phyloP scores from a whole-genome alignment of 352 stramenopile species.

The Globisporangium abappressorium region DNA sequence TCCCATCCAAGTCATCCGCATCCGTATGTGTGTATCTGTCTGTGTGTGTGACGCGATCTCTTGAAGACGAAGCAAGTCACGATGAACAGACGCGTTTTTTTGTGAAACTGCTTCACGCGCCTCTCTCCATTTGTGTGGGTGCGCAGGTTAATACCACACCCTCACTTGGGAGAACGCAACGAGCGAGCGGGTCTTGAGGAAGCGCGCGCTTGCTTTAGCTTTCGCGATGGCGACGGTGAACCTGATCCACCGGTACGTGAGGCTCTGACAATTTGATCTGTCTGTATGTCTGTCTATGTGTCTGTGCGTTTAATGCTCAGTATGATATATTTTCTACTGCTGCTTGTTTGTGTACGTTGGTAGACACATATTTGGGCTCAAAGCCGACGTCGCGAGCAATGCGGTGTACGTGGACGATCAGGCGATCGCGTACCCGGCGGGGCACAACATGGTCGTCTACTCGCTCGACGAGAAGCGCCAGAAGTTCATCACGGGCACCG shows the following conservation, averaged over 20 bases:
- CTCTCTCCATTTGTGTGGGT: not conserved
- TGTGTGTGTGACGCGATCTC: not conserved
- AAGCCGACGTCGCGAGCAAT: slow-evolving; percentile 78
- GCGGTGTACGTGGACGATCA: slow-evolving; percentile 85
- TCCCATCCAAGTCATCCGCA: no score
- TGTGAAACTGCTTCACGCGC: not conserved
- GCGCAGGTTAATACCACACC: not conserved
- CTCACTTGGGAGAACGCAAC: not conserved
- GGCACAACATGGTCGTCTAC: slow-evolving; percentile 86
- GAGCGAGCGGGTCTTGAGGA: not conserved
- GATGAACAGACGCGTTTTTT: not conserved
- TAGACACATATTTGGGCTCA: slow-evolving; percentile 91
- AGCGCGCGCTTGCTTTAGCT: not conserved
- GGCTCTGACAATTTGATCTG: not conserved
- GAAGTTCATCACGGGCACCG: slow-evolving; percentile 83
- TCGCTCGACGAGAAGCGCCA: slow-evolving; percentile 90
- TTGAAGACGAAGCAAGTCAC: not conserved
- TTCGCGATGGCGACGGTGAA: slow-evolving; percentile 38
- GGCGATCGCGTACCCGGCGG: slow-evolving; percentile 80
- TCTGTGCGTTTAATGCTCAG: not conserved
- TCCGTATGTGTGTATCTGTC: no score
- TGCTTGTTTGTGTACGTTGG: not conserved
- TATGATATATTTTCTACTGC: not conserved
- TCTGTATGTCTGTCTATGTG: not conserved
- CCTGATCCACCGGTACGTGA: slow-evolving; percentile 34